These are phyloP conservation scores for Toxoplasma gondii DNA, from an alignment of 169 alveolate genomes.

Conservation along the genomic window DNA sequence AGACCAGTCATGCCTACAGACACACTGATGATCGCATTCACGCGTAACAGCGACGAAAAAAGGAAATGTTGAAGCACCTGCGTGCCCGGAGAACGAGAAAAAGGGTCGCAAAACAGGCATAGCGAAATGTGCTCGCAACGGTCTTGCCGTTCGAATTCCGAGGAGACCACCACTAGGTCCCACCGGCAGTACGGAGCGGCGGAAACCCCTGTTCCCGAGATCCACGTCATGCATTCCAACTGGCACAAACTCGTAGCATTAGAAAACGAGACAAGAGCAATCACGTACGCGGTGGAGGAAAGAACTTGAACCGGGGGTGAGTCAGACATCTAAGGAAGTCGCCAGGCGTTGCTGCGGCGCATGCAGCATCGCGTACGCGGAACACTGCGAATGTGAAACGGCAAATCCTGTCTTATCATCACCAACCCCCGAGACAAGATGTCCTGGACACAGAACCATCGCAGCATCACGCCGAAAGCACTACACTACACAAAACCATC, in stretches of 20 bases:
- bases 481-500: background rate
- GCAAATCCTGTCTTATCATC: slow-evolving; percentile 30
- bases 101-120: background rate
- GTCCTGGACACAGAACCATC: background rate
- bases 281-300: background rate
- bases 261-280: too few relatives aligned
- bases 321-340: slow-evolving; percentile 70
- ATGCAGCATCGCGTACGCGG: slow-evolving; percentile 63
- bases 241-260: background rate
- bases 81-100: slow-evolving; percentile 11
- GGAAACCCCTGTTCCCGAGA: background rate
- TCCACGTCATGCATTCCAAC: background rate
- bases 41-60: too few relatives aligned
- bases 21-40: too few relatives aligned
- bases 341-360: slow-evolving; percentile 71
- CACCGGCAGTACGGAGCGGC: slow-evolving; percentile 19
- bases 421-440: background rate
- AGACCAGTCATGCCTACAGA: too few relatives aligned
- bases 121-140: slow-evolving; percentile 10
- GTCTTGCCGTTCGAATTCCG: slow-evolving; percentile 20
- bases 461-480: background rate
- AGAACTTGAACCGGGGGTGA: background rate
- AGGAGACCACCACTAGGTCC: background rate
- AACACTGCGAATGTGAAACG: slow-evolving; percentile 72
- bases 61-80: background rate